phyloP scores from a whole-genome alignment of 2,329 filamentous ascomycete species.

The Stagonosporopsis tanaceti region DNA sequence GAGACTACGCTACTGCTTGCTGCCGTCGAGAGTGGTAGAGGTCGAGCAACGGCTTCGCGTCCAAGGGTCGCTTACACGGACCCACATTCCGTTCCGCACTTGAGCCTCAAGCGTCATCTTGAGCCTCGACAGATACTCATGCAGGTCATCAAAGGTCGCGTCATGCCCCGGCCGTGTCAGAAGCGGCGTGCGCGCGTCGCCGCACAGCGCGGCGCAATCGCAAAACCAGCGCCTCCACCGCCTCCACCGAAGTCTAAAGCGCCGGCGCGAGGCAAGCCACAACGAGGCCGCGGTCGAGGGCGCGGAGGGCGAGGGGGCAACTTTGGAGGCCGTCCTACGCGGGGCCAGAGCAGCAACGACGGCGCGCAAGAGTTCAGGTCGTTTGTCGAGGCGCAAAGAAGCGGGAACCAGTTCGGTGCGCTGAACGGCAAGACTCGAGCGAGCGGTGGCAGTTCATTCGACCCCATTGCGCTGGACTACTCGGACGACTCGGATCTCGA shows the following conservation, averaged over 20 bases:
- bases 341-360: conserved; percentile 8
- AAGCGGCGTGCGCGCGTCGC: conserved; percentile 35
- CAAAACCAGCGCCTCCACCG: conserved; percentile 11
- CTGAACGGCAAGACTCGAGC: conserved; percentile 21
- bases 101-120: conserved; percentile 11
- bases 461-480: conserved; percentile 22
- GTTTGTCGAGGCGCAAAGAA: conserved; percentile 17
- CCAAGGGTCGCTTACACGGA: neutral
- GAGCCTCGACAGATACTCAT: conserved; percentile 12
- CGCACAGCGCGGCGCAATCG: conserved; percentile 21
- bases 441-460: conserved; percentile 18
- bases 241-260: conserved; percentile 11
- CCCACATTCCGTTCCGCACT: conserved; percentile 8
- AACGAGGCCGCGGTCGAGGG: conserved; percentile 19
- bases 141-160: conserved; percentile 23
- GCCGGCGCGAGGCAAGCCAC: conserved; percentile 26
- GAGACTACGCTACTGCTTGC: neutral
- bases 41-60: neutral
- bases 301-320: conserved; percentile 23
- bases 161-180: conserved; percentile 39
- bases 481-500: conserved; percentile 22
- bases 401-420: conserved; percentile 23
- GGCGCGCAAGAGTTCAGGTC: conserved; percentile 17
- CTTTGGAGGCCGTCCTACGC: conserved; percentile 18
- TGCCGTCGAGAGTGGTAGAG: neutral